Evolutionary conservation across 2,329 filamentous ascomycete species (phyloP), one percentile per base, ranked within the genome.

Genomic region (Ceratocystis diversiconidia): DNA sequence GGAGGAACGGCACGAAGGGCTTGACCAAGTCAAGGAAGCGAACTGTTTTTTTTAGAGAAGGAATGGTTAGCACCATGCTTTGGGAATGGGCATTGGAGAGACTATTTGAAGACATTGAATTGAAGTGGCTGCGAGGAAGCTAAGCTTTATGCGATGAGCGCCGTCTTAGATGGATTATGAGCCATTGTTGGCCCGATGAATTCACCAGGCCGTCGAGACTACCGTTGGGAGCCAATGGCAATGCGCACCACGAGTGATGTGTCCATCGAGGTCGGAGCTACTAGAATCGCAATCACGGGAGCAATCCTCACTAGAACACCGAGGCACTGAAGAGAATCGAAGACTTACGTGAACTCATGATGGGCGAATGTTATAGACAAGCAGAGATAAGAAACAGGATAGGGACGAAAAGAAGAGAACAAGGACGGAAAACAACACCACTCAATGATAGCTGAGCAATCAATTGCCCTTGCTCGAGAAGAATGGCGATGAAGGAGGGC

Each of bases 11-110:
- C 83, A 95, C 90, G 78, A 99, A 99, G 75, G 94, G 94, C 81
- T 99, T 99, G 82, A 99, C 94, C 77, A 97, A 85, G 80, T 99
- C 94, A 82, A 99, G 92, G 77, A 99, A 99, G 78, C 94, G 92
- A 80, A 99, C 92, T 97, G 73, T 41, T 41, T 41, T 12, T 41
- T 65, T 41, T 65, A 66, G 48, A 64, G 59, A 68, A 65, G n/a
- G 41, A 17, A 36, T n/a, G 30, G 61, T 66, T 64, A 62, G 65
- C 55, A 22, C 43, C 28, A 22, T 63, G 61, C 28, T 46, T 12
- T 41, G 8, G 22, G 25, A 4, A 62, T 61, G 2, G 7, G 15
- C 57, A 36, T 28, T 19, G 10, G 57, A 3, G 25, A 25, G 36
- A 22, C 46, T 61, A 10, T 1, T 41, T 4, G 3, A 41, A 15